Conservation (phyloP, 441 rosid species). For the Manihot esculenta region DNA sequence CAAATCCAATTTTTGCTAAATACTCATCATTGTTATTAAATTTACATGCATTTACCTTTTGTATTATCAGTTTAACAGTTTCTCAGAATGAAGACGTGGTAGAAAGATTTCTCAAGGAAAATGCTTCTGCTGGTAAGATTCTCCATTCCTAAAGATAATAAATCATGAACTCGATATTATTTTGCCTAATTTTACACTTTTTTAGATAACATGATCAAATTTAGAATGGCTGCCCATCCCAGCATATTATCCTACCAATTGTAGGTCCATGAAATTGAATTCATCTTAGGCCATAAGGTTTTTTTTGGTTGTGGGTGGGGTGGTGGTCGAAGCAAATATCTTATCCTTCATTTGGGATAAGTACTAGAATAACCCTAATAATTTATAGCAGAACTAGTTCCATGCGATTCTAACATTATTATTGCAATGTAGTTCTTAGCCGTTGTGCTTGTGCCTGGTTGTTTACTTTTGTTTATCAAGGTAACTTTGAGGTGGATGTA, state of each 20-base stretch:
- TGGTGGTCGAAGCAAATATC: background rate
- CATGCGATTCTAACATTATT: no score
- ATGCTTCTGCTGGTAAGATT: constrained; percentile 61
- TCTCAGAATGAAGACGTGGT: constrained; percentile 92
- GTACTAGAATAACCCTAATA: background rate
- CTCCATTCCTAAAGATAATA: constrained; percentile 3
- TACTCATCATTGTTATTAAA: background rate
- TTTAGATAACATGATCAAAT: background rate
- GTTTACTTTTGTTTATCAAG: no score
- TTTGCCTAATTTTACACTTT: background rate
- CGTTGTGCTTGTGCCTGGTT: no score
- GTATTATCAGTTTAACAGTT: constrained; percentile 62
- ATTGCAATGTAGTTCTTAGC: no score
- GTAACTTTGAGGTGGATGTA: no score
- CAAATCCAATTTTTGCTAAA: background rate
- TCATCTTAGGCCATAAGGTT: background rate
- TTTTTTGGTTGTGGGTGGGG: background rate
- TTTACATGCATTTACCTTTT: constrained; percentile 1
- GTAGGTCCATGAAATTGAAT: background rate
- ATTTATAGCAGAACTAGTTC: no score
- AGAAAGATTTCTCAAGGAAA: constrained; percentile 63
- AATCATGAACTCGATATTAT: background rate
- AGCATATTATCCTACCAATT: background rate
- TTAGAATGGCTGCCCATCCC: background rate
- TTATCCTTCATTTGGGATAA: background rate